phyloP scores from a whole-genome alignment of 2,329 filamentous ascomycete species.

The Didymella pinodella region DNA sequence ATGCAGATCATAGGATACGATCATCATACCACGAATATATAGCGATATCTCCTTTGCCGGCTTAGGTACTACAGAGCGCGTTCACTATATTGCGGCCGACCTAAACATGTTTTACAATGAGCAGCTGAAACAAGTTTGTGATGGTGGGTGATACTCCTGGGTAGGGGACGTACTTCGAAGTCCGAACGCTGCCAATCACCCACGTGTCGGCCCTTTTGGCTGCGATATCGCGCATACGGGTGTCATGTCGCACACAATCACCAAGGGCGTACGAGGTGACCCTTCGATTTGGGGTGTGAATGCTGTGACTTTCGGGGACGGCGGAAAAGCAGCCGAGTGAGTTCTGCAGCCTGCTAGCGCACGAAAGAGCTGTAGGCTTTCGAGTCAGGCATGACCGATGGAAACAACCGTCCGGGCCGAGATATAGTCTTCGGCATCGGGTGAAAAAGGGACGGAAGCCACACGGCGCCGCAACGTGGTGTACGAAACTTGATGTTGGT shows the following conservation, averaged over 20 bases:
- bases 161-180: not conserved
- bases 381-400: constrained; percentile 16
- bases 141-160: not conserved
- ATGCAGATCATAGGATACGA: too few species aligned
- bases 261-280: constrained; percentile 11
- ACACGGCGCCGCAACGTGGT: not conserved
- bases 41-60: not conserved
- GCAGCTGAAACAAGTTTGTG: not conserved
- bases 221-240: constrained; percentile 6
- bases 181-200: not conserved
- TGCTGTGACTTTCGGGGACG: constrained; percentile 11
- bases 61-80: not conserved
- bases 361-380: constrained; percentile 14
- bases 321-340: constrained; percentile 13
- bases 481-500: constrained; percentile 5
- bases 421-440: constrained; percentile 3
- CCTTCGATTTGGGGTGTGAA: constrained; percentile 13
- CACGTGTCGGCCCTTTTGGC: constrained; percentile 5
- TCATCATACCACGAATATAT: too few species aligned
- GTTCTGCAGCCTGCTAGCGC: constrained; percentile 11
- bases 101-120: not conserved
- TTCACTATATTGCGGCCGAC: not conserved
- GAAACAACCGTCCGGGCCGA: constrained; percentile 16
- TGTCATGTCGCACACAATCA: constrained; percentile 8
- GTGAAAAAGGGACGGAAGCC: not conserved